phyloP scores from a whole-genome alignment of 192 early-diverging fungal species.

The Coemansia sp. region DNA sequence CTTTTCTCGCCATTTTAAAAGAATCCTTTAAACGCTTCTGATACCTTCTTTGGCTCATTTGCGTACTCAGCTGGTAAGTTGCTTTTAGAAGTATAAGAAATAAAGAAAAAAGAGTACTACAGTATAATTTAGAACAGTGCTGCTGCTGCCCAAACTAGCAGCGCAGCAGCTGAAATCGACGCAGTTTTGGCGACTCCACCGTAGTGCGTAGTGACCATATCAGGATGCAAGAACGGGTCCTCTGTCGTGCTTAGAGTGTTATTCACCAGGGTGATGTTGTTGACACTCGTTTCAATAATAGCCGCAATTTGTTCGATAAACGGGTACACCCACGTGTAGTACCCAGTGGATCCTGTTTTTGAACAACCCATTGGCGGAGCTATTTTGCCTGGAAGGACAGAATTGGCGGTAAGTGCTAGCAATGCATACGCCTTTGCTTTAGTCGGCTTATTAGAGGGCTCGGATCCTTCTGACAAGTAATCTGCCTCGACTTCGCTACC shows the following conservation, averaged over 20 bases:
- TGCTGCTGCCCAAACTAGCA: neutral
- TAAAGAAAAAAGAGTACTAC: neutral
- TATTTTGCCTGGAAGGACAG: neutral
- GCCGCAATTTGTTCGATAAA: slow-evolving; percentile 16
- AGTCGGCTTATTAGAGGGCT: neutral
- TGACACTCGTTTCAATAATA: neutral
- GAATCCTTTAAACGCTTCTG: neutral
- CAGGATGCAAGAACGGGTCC: slow-evolving; percentile 2
- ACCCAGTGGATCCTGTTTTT: slow-evolving; percentile 5
- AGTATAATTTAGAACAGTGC: neutral
- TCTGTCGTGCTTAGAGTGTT: neutral
- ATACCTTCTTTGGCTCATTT: neutral
- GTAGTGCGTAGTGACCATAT: slow-evolving; percentile 1
- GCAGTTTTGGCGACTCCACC: slow-evolving; percentile 5
- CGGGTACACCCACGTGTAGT: slow-evolving; percentile 23
- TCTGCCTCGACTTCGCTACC: neutral
- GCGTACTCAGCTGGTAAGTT: neutral
- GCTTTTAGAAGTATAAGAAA: neutral
- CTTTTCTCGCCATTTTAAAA: neutral
- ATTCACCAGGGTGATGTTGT: neutral
- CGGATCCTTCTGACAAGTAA: neutral
- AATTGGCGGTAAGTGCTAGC: slow-evolving; percentile 16
- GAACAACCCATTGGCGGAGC: slow-evolving; percentile 3
- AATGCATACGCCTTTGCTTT: slow-evolving; percentile 16
- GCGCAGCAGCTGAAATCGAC: slow-evolving; percentile 3